These are phyloP conservation scores for Pseudisothecium myosuroides DNA, from an alignment of 225 moss, liverwort and hornwort species.

Conservation along the genomic window DNA sequence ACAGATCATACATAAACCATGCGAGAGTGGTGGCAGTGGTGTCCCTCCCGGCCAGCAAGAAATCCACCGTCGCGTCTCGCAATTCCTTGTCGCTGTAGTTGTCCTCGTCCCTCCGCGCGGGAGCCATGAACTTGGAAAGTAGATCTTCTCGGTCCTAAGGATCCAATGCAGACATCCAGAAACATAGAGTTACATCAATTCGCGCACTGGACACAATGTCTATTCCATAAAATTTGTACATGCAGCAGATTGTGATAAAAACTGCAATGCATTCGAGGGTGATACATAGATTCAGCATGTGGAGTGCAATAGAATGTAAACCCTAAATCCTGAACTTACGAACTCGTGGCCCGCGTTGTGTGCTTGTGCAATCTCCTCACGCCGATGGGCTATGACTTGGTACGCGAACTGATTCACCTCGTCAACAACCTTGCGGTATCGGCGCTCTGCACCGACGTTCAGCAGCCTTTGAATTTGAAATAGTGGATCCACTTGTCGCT, in stretches of 20 bases:
- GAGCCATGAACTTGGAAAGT: constrained; percentile 64
- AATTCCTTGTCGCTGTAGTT: constrained; percentile 40
- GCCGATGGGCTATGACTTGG: constrained; percentile 37
- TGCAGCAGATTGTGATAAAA: too few species aligned
- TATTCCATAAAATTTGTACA: background rate
- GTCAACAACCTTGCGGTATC: background rate
- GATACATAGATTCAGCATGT: background rate
- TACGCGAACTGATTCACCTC: constrained; percentile 45
- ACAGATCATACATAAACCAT: constrained; percentile 55
- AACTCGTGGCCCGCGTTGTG: background rate
- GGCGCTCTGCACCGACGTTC: constrained; percentile 54
- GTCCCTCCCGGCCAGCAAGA: constrained; percentile 84
- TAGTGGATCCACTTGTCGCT: constrained; percentile 28
- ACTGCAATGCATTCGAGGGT: background rate
- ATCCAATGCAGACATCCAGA: background rate
- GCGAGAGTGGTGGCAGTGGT: constrained; percentile 72
- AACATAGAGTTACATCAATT: background rate
- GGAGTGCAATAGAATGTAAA: background rate
- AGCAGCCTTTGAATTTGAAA: constrained; percentile 43
- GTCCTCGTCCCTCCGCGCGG: constrained; percentile 6
- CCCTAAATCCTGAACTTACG: constrained; percentile 3
- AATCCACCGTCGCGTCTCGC: constrained; percentile 64
- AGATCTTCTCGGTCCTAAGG: constrained; percentile 46
- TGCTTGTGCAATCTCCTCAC: constrained; percentile 32
- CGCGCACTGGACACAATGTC: background rate